Percentiles rank a stretch among this genome's conserved stretches.
Evolutionary conservation across 2,329 filamentous ascomycete species (phyloP).

Genomic region (Phialophora chinensis): DNA sequence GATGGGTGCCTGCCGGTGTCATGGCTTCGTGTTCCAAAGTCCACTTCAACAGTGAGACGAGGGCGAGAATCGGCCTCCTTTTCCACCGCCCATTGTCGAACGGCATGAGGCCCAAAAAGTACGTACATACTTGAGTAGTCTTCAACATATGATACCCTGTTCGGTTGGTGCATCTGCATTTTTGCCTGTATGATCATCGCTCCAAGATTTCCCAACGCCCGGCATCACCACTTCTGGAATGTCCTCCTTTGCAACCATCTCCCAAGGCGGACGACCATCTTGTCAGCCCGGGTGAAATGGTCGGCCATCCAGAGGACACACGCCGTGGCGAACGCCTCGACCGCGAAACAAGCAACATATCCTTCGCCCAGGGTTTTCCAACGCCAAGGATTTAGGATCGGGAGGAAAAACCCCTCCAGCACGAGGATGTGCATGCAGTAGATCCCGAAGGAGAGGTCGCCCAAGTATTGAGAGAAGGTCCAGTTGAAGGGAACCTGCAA

Average conservation of each 20-base stretch:
- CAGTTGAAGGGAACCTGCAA: constrained; percentile 52
- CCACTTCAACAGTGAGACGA: constrained; percentile 4
- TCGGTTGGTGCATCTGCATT: not conserved
- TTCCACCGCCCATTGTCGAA: not conserved
- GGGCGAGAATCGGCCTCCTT: not conserved
- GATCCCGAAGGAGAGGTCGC: constrained; percentile 54
- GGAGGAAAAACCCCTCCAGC: constrained; percentile 9
- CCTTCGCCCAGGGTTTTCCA: constrained; percentile 14
- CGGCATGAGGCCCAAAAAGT: not conserved
- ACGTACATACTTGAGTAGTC: constrained; percentile 1
- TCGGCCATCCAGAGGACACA: constrained; percentile 25
- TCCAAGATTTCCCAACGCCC: no score
- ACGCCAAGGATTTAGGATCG: constrained; percentile 15
- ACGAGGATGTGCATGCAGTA: constrained; percentile 51
- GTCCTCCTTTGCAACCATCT: constrained; percentile 24
- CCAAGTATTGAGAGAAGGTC: constrained; percentile 53
- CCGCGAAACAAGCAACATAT: constrained; percentile 4
- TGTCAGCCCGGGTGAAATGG: constrained; percentile 25
- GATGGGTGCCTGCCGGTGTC: not conserved
- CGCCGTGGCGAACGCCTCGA: constrained; percentile 1
- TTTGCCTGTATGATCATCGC: no score
- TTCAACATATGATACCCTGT: constrained; percentile 1
- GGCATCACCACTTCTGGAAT: constrained; percentile 22
- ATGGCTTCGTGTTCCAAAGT: not conserved
- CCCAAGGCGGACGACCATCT: constrained; percentile 16